Conservation (phyloP, 768 basidiomycete species). For the Filobasidium floriforme region DNA sequence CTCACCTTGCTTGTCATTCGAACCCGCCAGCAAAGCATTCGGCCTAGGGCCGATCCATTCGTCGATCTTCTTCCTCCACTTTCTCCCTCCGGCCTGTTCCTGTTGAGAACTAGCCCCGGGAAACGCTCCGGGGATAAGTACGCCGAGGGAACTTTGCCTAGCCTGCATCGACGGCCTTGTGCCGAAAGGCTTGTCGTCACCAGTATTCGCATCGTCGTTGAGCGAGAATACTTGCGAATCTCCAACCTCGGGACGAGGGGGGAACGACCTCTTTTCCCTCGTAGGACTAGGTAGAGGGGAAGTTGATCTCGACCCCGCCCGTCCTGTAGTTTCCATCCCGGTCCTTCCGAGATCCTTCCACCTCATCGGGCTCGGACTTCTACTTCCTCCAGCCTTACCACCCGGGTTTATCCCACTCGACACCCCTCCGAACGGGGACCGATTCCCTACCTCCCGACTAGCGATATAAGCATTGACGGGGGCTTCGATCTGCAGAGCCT, state of each 20-base stretch:
- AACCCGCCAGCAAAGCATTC: not conserved
- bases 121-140: constrained; percentile 16
- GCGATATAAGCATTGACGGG: not conserved
- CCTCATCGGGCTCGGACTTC: not conserved
- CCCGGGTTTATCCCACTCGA: not conserved
- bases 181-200: not conserved
- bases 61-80: constrained; percentile 21
- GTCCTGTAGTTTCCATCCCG: not conserved
- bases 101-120: not conserved
- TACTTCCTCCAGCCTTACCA: not conserved
- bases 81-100: constrained; percentile 1
- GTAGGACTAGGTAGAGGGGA: not conserved
- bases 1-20: too few relatives aligned
- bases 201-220: not conserved
- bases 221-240: not conserved
- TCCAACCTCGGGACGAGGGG: not conserved
- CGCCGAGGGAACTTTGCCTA: not conserved
- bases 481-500: constrained; percentile 8
- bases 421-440: not conserved
- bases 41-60: constrained; percentile 21
- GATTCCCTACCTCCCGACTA: not conserved
- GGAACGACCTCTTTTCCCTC: not conserved
- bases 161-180: not conserved
- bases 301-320: not conserved
- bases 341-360: not conserved